A percentile compares a stretch with the other conserved stretches of the same genome.
phyloP scores from a whole-genome alignment of 805 yeast genomes.

The Blastobotrys americana region DNA sequence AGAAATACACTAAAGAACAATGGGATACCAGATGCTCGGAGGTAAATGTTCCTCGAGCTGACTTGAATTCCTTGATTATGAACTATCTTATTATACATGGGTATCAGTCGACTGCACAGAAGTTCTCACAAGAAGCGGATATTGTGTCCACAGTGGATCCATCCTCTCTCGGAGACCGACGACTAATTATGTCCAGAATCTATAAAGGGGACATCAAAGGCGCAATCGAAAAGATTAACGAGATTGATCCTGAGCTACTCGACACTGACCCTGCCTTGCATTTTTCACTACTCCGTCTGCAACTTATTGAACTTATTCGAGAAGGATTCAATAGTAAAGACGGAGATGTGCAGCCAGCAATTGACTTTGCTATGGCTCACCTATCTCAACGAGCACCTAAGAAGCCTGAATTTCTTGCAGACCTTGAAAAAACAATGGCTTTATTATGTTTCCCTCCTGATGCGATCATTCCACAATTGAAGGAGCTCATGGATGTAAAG shows the following conservation, averaged over 20 bases:
- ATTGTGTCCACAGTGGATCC: conserved; percentile 34
- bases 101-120: conserved; percentile 56
- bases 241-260: conserved; percentile 54
- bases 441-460: conserved; percentile 47
- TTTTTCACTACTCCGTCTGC: conserved; percentile 64
- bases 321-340: conserved; percentile 33
- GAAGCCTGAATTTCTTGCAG: conserved; percentile 49
- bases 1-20: conserved; percentile 21
- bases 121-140: conserved; percentile 50
- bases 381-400: conserved; percentile 54
- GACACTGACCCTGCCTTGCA: conserved; percentile 60
- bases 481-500: conserved; percentile 49
- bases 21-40: conserved; percentile 25
- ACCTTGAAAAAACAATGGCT: conserved; percentile 79
- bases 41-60: conserved; percentile 21
- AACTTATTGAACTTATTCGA: conserved; percentile 74
- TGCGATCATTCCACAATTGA: conserved; percentile 37
- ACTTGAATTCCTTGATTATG: conserved; percentile 48
- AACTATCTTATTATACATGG: conserved; percentile 76
- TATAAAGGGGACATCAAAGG: conserved; percentile 52
- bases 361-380: conserved; percentile 33
- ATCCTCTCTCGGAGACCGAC: conserved; percentile 46
- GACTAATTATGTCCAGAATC: conserved; percentile 46
- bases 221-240: conserved; percentile 52
- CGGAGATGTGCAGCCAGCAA: conserved; percentile 20